Conservation (phyloP, 2,329 filamentous ascomycete genomes). For the Aureobasidium lini region DNA sequence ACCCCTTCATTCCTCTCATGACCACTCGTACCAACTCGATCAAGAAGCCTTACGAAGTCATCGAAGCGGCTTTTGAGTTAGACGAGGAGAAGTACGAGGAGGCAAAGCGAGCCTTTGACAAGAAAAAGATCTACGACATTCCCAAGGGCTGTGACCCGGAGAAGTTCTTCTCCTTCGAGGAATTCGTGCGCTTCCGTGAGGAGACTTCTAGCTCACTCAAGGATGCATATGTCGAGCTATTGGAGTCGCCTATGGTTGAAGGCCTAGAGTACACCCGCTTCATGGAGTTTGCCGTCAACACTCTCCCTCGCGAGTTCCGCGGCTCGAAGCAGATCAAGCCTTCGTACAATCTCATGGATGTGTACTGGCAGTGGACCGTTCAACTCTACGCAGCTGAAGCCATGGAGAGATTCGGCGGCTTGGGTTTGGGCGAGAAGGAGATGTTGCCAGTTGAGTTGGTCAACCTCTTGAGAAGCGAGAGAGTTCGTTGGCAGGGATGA, state of each 20-base stretch:
- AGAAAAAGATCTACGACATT: conserved; percentile 18
- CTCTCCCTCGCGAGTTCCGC: conserved; percentile 6
- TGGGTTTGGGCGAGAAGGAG: conserved; percentile 22
- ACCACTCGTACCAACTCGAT: conserved; percentile 39
- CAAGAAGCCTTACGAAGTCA: conserved; percentile 26
- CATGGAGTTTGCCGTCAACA: conserved; percentile 20
- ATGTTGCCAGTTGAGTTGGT: conserved; percentile 23
- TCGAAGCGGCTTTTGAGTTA: conserved; percentile 25
- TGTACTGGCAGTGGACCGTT: conserved; percentile 43
- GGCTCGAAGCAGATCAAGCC: conserved; percentile 20
- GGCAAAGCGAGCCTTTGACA: conserved; percentile 26
- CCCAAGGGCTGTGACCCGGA: conserved; percentile 25
- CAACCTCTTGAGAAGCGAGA: conserved; percentile 21
- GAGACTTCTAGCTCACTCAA: conserved; percentile 29
- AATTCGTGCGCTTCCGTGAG: conserved; percentile 38
- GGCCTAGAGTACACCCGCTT: conserved; percentile 21
- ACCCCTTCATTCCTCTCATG: conserved; percentile 43
- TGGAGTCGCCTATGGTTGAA: conserved; percentile 27
- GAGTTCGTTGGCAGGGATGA: conserved; percentile 23
- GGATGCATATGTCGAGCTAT: conserved; percentile 30
- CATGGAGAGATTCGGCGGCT: conserved; percentile 20
- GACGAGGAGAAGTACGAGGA: conserved; percentile 32
- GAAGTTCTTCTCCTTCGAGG: conserved; percentile 38
- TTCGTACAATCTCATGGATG: conserved; percentile 17
- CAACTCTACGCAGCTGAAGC: conserved; percentile 22